Evolutionary conservation across 2,329 filamentous ascomycete genomes (phyloP), one percentile per base, ranked within the genome.

Genomic region (Pseudogymnoascus sp.): DNA sequence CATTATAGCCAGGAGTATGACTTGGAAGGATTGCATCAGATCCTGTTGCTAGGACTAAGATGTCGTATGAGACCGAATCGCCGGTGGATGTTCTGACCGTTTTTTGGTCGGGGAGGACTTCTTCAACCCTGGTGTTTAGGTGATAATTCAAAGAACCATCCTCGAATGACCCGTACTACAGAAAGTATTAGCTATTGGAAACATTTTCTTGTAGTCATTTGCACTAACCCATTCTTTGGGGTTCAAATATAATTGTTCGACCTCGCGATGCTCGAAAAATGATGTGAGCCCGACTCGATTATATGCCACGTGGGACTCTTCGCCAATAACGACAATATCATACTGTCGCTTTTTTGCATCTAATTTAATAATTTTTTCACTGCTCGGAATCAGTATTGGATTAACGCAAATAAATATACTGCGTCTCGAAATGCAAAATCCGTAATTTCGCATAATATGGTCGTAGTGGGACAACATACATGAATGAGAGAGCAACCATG

Each of bases 401-500:
- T 31, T 8, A 36, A 59, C 5, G 16, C 16, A 18, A 56, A 18
- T 23, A n/a, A 56, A 18, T 16, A 21, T 59, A n/a, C 16, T 14
- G 5, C 16, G 12, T 31, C 38, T 9, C 34, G 28, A 21, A 49
- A 28, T 28, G 14, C 11, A 7, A 23, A 23, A n/a, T 9, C 5
- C 6, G 5, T 16, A 14, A n/a, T 6, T 40, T 34, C 21, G 7
- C 18, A 31, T 36, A 8, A 36, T 4, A 5, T 11, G 37, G 6
- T 18, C 43, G 12, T 46, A 60, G 23, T 23, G n/a, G 42, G 18
- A 34, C 11, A 59, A 80, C 88, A 81, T 77, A 93, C 89, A 96
- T 91, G 74, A 96, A 93, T 43, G 89, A 87, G 68, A 95, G 88
- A 40, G 89, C 91, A 49, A 96, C 92, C 93, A 97, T 97, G 2